phyloP scores from a whole-genome alignment of 2,329 filamentous ascomycete genomes.

The Thielaviopsis punctulata region DNA sequence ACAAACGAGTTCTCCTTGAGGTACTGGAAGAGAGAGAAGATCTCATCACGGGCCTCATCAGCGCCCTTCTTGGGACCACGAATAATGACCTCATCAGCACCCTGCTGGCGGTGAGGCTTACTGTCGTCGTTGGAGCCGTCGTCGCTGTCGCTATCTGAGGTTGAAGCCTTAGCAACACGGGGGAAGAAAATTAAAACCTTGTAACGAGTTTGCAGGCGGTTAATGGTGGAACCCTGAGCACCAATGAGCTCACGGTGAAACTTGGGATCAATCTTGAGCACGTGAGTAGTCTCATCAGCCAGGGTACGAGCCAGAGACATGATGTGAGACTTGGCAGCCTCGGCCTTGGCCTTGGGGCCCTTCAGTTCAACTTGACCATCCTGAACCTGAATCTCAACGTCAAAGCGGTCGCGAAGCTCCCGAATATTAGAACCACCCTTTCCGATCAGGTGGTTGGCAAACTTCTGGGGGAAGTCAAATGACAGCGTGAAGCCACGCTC shows the following conservation, averaged over 20 bases:
- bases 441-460: constrained; percentile 66
- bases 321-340: constrained; percentile 71
- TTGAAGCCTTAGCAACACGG: constrained; percentile 37
- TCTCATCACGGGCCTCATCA: constrained; percentile 79
- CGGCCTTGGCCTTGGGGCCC: constrained; percentile 87
- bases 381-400: constrained; percentile 69
- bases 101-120: constrained; percentile 53
- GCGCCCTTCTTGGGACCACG: constrained; percentile 86
- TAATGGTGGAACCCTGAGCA: constrained; percentile 70
- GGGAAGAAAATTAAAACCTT: constrained; percentile 94
- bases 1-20: constrained; percentile 73
- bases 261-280: constrained; percentile 80
- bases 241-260: constrained; percentile 92
- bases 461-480: constrained; percentile 92
- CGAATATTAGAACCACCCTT: constrained; percentile 50
- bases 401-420: constrained; percentile 48
- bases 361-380: constrained; percentile 92
- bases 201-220: constrained; percentile 81
- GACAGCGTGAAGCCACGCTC: constrained; percentile 73
- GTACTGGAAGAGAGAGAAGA: constrained; percentile 76
- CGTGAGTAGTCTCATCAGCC: constrained; percentile 78
- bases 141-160: constrained; percentile 41
- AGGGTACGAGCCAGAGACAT: constrained; percentile 60
- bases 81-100: constrained; percentile 73
- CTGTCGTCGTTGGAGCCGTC: constrained; percentile 54